Base-by-base conservation (phyloP, 2,329 filamentous ascomycete genomes). In the Teratosphaeria pseudoeucalypti region DNA sequence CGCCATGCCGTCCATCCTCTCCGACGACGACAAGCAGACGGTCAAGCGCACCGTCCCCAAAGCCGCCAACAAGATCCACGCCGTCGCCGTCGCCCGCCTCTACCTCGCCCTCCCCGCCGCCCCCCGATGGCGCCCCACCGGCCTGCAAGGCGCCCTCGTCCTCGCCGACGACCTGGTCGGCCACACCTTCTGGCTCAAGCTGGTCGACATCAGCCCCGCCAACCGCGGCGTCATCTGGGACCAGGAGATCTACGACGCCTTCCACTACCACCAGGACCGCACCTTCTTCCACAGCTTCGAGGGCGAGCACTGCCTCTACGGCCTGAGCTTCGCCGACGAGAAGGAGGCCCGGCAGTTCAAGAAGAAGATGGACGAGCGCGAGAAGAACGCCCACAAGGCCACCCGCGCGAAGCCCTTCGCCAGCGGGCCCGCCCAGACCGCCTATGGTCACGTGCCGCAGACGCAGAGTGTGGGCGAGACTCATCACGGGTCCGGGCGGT, bases 231-330 rank as follows among this genome's bases (percentile, higher is more conserved):
- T 96, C 56, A 87, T 96, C 69, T 96, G 90, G 90, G 92, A 96
- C 70, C 92, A 97, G 77, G 94, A 99, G 76, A 90, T 99, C 68
- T 99, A 95, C 77, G 92, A 99, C 67, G 86, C 85, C 56, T 97
- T 95, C 81, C 81, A 82, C 64, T 99, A 97, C 79, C 96, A 96
- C 76, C 92, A 96, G 72, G 94, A 99, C 73, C 87, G 94, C 62
- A 92, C 90, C 61, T 99, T 96, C 77, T 99, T 99, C 77, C 92
- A 97, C 76, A 91, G 90, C 6, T 99, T 99, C 72, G 94, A 99
- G 77, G 82, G 96, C 59, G 92, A 97, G 75, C 86, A 95, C 64
- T 97, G 91, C 70, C 78, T 95, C 62, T 94, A 91, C 6, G 94
- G 87, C 0, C 78, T 99, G 61, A 96, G 90, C 27, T 99, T 99